A percentile compares a stretch with the other conserved stretches of the same genome.
Conservation (phyloP, 2,329 filamentous ascomycete genomes). For the Fusarium citri region DNA sequence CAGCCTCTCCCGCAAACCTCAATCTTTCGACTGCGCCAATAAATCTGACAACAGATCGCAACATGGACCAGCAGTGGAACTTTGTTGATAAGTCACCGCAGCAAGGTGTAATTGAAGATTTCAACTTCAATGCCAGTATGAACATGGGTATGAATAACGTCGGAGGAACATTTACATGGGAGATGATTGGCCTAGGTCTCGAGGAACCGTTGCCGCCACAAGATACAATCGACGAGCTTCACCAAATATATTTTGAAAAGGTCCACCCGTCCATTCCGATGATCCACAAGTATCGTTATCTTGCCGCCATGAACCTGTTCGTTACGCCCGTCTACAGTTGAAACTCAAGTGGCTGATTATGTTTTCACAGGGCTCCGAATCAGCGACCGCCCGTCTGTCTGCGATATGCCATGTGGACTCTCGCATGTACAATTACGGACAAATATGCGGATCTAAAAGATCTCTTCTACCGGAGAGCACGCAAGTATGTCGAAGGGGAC, state of each 20-base stretch:
- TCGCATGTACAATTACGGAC: constrained; percentile 86
- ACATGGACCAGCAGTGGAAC: constrained; percentile 65
- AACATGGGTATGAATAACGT: constrained; percentile 63
- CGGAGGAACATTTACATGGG: constrained; percentile 78
- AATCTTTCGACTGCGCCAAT: constrained; percentile 59
- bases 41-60: constrained; percentile 59
- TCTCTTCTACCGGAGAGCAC: constrained; percentile 88
- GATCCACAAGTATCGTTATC: constrained; percentile 88
- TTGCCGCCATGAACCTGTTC: constrained; percentile 86
- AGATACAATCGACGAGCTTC: constrained; percentile 83
- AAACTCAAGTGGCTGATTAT: constrained; percentile 22
- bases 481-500: constrained; percentile 90
- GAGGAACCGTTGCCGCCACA: constrained; percentile 70
- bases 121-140: constrained; percentile 65
- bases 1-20: constrained; percentile 47
- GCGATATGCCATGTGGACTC: constrained; percentile 95
- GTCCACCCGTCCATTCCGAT: constrained; percentile 87
- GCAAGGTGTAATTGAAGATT: constrained; percentile 63
- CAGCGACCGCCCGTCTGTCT: constrained; percentile 88
- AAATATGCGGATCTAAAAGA: constrained; percentile 84
- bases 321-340: constrained; percentile 41
- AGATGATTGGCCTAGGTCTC: constrained; percentile 72
- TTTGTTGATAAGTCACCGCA: constrained; percentile 67
- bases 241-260: constrained; percentile 91
- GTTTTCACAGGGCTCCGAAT: constrained; percentile 70